These are phyloP conservation scores for Rhizoctonia solani DNA, from an alignment of 1,284 basidiomycete species.

Conservation along the genomic window DNA sequence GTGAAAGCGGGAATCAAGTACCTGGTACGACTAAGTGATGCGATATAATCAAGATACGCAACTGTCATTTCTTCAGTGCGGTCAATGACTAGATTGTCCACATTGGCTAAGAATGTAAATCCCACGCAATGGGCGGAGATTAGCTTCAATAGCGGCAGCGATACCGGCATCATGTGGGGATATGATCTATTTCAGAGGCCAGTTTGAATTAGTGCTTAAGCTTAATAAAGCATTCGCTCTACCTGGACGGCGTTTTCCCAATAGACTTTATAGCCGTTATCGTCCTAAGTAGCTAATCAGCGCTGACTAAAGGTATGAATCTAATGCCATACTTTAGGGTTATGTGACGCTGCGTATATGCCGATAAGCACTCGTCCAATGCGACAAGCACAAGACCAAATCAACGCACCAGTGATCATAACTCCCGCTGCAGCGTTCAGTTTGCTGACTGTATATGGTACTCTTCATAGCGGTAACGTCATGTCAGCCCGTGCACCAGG, in stretches of 20 bases:
- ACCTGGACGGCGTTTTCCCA: constrained; percentile 86
- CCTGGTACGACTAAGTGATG: constrained; percentile 51
- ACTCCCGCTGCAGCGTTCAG: constrained; percentile 76
- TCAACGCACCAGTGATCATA: constrained; percentile 76
- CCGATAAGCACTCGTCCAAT: constrained; percentile 6
- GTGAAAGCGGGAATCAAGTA: constrained; percentile 41
- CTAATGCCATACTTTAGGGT: constrained; percentile 65
- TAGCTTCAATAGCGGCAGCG: constrained; percentile 61
- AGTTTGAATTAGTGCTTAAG: not conserved
- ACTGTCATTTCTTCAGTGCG: constrained; percentile 61
- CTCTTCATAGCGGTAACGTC: constrained; percentile 56
- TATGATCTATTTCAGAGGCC: constrained; percentile 69
- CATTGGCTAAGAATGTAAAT: constrained; percentile 48
- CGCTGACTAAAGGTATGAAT: constrained; percentile 9
- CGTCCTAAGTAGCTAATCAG: constrained; percentile 55
- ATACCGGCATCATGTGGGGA: constrained; percentile 79
- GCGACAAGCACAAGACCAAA: not conserved
- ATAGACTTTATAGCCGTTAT: constrained; percentile 89
- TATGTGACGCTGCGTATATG: constrained; percentile 67
- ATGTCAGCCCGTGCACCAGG: not conserved
- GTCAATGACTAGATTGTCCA: constrained; percentile 55
- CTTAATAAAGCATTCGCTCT: constrained; percentile 34
- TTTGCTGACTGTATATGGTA: constrained; percentile 73
- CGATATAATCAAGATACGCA: constrained; percentile 60
- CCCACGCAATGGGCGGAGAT: constrained; percentile 62